These are phyloP conservation scores for Populus tomentosa DNA, from an alignment of 441 rosid genomes.

Conservation along the genomic window DNA sequence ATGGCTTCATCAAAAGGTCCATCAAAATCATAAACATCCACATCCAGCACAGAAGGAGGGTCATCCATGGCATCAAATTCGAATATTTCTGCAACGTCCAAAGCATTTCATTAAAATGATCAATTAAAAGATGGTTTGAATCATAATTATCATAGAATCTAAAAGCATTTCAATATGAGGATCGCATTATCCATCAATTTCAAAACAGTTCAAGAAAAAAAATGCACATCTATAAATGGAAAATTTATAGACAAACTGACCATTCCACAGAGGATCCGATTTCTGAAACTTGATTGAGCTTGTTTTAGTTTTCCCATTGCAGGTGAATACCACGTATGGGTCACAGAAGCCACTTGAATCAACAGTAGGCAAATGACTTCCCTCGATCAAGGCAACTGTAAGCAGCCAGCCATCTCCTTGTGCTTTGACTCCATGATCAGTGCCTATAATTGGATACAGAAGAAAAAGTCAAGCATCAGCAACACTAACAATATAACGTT, in stretches of 20 bases:
- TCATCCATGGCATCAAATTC: constrained; percentile 98
- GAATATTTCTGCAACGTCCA: constrained; percentile 73
- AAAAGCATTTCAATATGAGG: background rate
- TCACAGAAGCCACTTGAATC: constrained; percentile 88
- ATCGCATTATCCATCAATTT: background rate
- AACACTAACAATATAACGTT: background rate
- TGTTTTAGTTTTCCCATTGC: constrained; percentile 83
- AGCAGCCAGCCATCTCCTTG: constrained; percentile 97
- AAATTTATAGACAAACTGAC: constrained; percentile 34
- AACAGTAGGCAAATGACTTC: constrained; percentile 81
- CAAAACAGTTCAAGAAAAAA: background rate
- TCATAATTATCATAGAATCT: background rate
- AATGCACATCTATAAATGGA: constrained; percentile 1
- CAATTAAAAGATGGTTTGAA: constrained; percentile 5
- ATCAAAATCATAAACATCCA: constrained; percentile 90
- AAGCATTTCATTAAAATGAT: constrained; percentile 9
- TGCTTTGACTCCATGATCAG: constrained; percentile 95
- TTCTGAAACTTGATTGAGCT: constrained; percentile 96
- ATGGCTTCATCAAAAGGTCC: constrained; percentile 92
- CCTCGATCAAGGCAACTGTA: constrained; percentile 91
- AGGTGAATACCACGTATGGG: constrained; percentile 88
- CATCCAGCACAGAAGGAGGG: constrained; percentile 86
- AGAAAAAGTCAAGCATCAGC: constrained; percentile 3
- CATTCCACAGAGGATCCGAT: constrained; percentile 88
- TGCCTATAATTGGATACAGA: constrained; percentile 41